Conservation (phyloP, 2,329 filamentous ascomycete species). For the Claviceps pusilla region DNA sequence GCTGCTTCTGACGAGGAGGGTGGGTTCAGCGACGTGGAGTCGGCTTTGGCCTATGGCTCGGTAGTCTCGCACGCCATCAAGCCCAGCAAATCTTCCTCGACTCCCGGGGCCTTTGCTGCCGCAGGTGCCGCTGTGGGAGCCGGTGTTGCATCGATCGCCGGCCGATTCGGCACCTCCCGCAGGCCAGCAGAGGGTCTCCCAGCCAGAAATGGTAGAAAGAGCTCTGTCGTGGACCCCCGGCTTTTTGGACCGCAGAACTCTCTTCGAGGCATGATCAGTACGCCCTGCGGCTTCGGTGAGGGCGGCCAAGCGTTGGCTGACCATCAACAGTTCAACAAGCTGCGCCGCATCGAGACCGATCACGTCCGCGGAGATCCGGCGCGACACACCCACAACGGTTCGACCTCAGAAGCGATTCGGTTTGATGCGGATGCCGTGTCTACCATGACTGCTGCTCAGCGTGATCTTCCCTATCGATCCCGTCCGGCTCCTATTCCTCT, state of each 20-base stretch:
- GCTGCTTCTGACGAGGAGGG: constrained; percentile 34
- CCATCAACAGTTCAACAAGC: constrained; percentile 8
- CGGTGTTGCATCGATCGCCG: constrained; percentile 2
- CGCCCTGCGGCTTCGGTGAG: constrained; percentile 37
- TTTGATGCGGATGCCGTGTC: constrained; percentile 44
- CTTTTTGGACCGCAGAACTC: constrained; percentile 48
- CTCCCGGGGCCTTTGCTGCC: constrained; percentile 8
- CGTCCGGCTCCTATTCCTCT: constrained; percentile 51
- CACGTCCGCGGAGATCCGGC: constrained; percentile 21
- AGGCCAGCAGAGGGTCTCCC: constrained; percentile 3
- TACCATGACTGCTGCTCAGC: constrained; percentile 25
- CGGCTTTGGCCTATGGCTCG: constrained; percentile 23
- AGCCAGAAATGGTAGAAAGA: constrained; percentile 21
- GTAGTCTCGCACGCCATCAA: constrained; percentile 12
- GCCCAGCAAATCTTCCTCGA: constrained; percentile 4
- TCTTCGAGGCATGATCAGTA: constrained; percentile 35
- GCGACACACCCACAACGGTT: constrained; percentile 51
- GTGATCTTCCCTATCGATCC: constrained; percentile 24
- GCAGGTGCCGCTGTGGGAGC: constrained; percentile 22
- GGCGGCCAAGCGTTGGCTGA: constrained; percentile 21
- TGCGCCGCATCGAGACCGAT: constrained; percentile 12
- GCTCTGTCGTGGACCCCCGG: constrained; percentile 40
- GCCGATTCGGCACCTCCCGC: neutral
- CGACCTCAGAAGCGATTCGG: constrained; percentile 47
- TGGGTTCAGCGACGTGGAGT: constrained; percentile 22